phyloP scores from a whole-genome alignment of 2,329 filamentous ascomycete species.

The Aspergillus udagawae region DNA sequence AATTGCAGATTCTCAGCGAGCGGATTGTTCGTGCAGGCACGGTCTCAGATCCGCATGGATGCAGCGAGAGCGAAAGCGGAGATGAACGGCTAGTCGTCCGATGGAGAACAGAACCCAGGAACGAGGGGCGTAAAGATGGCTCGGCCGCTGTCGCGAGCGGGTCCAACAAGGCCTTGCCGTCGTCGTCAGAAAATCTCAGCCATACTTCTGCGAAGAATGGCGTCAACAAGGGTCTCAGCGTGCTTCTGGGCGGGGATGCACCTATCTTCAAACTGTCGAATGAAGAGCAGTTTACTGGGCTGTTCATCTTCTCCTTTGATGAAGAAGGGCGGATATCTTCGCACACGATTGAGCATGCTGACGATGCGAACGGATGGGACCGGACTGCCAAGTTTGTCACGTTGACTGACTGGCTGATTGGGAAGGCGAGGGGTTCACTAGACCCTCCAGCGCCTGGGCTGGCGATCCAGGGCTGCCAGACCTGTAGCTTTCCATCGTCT shows the following conservation, averaged over 20 bases:
- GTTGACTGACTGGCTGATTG: conserved; percentile 90
- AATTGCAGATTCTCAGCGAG: conserved; percentile 81
- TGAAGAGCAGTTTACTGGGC: conserved; percentile 75
- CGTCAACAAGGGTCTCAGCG: conserved; percentile 39
- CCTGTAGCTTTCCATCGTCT: neutral
- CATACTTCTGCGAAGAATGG: conserved; percentile 25
- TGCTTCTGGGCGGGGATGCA: conserved; percentile 52
- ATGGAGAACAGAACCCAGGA: conserved; percentile 66
- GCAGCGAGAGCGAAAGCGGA: conserved; percentile 29
- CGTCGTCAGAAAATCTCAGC: conserved; percentile 9
- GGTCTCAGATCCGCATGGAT: conserved; percentile 32
- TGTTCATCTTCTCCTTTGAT: conserved; percentile 97
- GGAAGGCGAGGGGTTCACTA: conserved; percentile 60
- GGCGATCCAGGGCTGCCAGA: conserved; percentile 23
- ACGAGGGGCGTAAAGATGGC: conserved; percentile 14
- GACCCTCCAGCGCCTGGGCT: conserved; percentile 27
- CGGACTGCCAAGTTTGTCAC: conserved; percentile 80
- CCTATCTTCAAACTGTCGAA: conserved; percentile 50
- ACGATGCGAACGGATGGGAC: conserved; percentile 80
- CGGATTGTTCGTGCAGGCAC: conserved; percentile 67
- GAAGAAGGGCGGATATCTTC: conserved; percentile 74
- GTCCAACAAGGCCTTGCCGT: neutral
- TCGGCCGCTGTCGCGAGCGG: neutral
- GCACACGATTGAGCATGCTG: conserved; percentile 91
- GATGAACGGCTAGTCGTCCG: conserved; percentile 83